These are phyloP conservation scores for Backusella tarrabulga DNA, from an alignment of 192 early-diverging fungal species.

Conservation along the genomic window DNA sequence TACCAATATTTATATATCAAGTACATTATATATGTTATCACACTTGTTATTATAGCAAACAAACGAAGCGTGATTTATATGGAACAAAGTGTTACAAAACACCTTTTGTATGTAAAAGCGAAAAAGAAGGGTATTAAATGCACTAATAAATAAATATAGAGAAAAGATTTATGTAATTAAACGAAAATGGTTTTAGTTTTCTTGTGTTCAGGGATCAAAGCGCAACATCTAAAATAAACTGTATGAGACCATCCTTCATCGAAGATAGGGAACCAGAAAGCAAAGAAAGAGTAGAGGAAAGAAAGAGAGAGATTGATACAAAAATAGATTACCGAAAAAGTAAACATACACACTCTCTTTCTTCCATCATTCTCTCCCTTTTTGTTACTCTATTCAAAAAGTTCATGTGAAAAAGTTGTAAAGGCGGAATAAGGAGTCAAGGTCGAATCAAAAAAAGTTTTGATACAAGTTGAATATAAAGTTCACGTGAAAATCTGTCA, in stretches of 20 bases:
- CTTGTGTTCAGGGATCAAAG: background rate
- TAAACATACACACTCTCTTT: background rate
- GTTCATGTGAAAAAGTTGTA: constrained; percentile 3
- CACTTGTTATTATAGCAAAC: background rate
- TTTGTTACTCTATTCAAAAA: background rate
- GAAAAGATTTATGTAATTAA: too few relatives aligned
- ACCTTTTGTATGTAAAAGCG: background rate
- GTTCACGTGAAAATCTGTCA: constrained; percentile 9
- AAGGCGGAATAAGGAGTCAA: constrained; percentile 1
- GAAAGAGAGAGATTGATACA: background rate
- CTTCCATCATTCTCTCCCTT: background rate
- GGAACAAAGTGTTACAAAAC: background rate
- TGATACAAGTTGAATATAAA: background rate
- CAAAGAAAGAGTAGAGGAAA: background rate
- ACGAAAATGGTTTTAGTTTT: background rate
- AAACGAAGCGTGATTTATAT: background rate
- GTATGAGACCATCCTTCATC: background rate
- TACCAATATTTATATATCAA: too few relatives aligned
- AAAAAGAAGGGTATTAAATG: background rate
- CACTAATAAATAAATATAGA: too few relatives aligned
- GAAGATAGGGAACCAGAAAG: background rate
- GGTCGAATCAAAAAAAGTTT: background rate
- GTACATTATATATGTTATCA: too few relatives aligned
- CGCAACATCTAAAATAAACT: background rate
- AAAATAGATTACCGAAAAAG: background rate